These are phyloP conservation scores for Shiraia bambusicola DNA, from an alignment of 2,329 filamentous ascomycete species.

Conservation along the genomic window DNA sequence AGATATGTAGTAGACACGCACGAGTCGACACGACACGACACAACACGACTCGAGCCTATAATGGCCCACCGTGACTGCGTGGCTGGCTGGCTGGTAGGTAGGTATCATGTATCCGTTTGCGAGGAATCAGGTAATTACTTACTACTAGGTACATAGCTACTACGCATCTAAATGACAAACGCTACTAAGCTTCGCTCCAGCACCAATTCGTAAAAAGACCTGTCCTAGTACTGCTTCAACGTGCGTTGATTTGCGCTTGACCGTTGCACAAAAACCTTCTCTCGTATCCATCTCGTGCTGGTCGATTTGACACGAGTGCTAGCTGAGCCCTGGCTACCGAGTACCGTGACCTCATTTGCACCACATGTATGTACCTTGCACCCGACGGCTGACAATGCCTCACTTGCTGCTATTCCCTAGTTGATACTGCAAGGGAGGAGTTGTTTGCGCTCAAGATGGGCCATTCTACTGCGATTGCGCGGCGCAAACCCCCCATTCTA, in stretches of 20 bases:
- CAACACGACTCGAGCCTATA: too few relatives aligned
- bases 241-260: neutral
- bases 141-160: conserved; percentile 13
- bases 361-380: conserved; percentile 18
- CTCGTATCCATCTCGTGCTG: neutral
- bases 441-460: conserved; percentile 19
- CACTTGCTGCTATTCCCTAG: conserved; percentile 16
- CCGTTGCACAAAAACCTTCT: neutral
- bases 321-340: conserved; percentile 13
- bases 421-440: conserved; percentile 30
- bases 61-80: neutral
- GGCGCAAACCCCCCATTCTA: conserved; percentile 17
- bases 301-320: neutral
- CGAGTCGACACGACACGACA: neutral
- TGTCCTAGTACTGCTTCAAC: too few relatives aligned
- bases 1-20: too few relatives aligned
- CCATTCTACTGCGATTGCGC: conserved; percentile 17
- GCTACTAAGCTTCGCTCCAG: neutral
- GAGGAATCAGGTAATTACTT: too few relatives aligned
- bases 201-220: neutral
- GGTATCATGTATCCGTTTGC: too few relatives aligned
- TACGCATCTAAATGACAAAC: neutral
- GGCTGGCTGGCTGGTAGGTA: conserved; percentile 20
- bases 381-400: conserved; percentile 18
- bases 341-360: conserved; percentile 16